Percentiles rank a stretch among this genome's conserved stretches.
Evolutionary conservation across 208 protist genomes (phyloP).

Genomic region (Leishmania martiniquensis): DNA sequence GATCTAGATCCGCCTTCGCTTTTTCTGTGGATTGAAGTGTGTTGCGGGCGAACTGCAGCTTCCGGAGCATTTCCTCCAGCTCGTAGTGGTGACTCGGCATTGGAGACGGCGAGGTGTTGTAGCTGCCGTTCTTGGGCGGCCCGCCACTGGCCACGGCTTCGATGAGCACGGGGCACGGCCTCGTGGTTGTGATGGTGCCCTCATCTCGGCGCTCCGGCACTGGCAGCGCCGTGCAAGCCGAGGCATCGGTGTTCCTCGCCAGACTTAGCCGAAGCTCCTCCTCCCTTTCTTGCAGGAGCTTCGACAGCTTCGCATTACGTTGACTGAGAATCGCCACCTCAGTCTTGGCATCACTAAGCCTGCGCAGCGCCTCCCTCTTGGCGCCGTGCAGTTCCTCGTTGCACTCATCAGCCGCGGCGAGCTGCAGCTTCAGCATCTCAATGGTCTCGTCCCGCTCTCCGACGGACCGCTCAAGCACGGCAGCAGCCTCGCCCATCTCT

Average conservation of each 20-base stretch:
- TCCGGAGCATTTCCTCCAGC: constrained; percentile 16
- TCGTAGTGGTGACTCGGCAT: neutral
- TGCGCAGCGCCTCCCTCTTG: constrained; percentile 46
- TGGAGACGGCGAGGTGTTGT: neutral
- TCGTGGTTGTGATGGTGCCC: constrained; percentile 7
- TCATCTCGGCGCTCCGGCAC: constrained; percentile 9
- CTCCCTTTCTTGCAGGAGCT: constrained; percentile 24
- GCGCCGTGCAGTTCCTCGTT: constrained; percentile 44
- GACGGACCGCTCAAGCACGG: constrained; percentile 38
- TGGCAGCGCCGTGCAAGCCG: neutral
- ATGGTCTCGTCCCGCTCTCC: constrained; percentile 35
- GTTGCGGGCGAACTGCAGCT: constrained; percentile 16
- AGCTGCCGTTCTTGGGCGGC: neutral
- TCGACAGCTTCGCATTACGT: constrained; percentile 34
- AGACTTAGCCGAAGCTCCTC: constrained; percentile 19
- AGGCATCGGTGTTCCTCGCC: neutral
- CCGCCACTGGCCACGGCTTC: no score
- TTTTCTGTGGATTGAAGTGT: constrained; percentile 7
- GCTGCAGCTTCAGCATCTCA: constrained; percentile 41
- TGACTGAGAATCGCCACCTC: constrained; percentile 51
- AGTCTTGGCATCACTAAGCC: constrained; percentile 55
- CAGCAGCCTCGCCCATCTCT: constrained; percentile 33
- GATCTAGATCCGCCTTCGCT: constrained; percentile 7
- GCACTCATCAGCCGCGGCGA: constrained; percentile 40
- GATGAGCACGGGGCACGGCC: neutral